A percentile compares a stretch with the other conserved stretches of the same genome.
These are phyloP conservation scores for Pyronema domesticum DNA, from an alignment of 495 filamentous ascomycete genomes.

Conservation along the genomic window DNA sequence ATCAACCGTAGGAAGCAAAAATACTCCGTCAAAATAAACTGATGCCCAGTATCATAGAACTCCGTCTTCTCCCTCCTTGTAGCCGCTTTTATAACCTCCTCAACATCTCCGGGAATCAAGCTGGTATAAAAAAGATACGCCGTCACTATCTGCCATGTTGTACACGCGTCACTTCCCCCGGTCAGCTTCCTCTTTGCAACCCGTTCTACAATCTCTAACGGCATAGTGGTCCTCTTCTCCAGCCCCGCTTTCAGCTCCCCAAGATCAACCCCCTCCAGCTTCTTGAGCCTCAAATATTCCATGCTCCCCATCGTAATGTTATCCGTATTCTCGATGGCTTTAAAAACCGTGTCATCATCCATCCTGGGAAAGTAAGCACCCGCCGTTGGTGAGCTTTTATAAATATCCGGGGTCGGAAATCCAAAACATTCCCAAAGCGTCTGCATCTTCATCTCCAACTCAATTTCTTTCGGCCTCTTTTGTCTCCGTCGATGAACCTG, in stretches of 20 bases:
- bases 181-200: neutral
- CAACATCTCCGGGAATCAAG: constrained; percentile 9
- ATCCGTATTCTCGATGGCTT: neutral
- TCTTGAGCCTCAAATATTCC: constrained; percentile 2
- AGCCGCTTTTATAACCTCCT: constrained; percentile 4
- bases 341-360: neutral
- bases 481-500: neutral
- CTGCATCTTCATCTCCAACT: neutral
- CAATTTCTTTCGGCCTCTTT: neutral
- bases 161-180: neutral
- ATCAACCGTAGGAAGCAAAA: constrained; percentile 17
- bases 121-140: constrained; percentile 14
- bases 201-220: neutral
- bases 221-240: neutral
- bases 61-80: neutral
- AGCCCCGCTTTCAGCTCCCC: neutral
- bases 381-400: neutral
- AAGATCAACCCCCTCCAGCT: neutral
- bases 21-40: constrained; percentile 11
- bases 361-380: neutral
- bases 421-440: neutral
- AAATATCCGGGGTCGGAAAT: neutral
- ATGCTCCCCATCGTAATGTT: neutral
- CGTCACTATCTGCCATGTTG: constrained; percentile 9
- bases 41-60: neutral